Conservation (phyloP, 768 basidiomycete genomes). For the Lentinula raphanica region DNA sequence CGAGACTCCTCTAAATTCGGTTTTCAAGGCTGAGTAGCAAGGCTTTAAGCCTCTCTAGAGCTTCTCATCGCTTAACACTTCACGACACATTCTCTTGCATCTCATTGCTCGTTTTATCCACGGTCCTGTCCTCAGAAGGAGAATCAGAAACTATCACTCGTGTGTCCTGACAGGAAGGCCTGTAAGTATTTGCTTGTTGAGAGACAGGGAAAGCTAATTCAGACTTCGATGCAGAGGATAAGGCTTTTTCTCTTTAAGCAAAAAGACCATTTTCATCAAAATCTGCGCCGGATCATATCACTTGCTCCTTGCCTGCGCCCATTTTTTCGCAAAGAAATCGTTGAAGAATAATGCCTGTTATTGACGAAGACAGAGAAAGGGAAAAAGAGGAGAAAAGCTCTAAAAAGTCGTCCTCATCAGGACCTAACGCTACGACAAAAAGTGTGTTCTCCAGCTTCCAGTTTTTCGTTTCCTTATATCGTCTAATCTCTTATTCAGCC, state of each 20-base stretch:
- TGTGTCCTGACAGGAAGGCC: background rate
- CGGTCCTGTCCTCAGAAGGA: background rate
- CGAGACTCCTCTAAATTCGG: background rate
- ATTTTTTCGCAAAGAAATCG: background rate
- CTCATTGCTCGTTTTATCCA: background rate
- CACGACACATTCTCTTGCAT: background rate
- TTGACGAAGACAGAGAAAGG: background rate
- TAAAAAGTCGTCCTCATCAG: background rate
- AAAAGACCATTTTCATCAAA: background rate
- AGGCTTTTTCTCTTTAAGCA: background rate
- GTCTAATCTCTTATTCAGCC: constrained; percentile 31
- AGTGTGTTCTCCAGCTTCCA: background rate
- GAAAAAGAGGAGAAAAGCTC: background rate
- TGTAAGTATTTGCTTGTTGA: background rate
- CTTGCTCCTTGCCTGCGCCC: background rate
- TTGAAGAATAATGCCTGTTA: background rate
- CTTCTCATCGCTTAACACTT: background rate
- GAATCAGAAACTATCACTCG: background rate
- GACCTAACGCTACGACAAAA: background rate
- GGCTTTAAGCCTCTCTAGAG: background rate
- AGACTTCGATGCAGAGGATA: background rate
- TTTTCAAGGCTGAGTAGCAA: background rate
- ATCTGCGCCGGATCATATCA: background rate
- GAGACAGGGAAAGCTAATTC: background rate
- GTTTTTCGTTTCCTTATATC: background rate